Conservation (phyloP, 306 rosid species). For the Trifolium dubium region DNA sequence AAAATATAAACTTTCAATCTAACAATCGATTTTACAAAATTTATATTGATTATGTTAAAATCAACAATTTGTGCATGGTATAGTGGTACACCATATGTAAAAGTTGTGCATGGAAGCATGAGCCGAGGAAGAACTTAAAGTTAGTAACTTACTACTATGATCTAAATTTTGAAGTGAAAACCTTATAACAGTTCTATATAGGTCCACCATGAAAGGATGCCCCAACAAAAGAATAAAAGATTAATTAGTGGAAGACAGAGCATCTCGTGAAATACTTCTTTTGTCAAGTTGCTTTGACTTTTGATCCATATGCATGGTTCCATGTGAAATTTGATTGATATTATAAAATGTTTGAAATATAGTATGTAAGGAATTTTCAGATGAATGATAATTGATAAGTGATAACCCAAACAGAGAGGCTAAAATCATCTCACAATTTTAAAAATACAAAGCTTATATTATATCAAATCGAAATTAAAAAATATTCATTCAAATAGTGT, state of each 20-base stretch:
- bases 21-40: too few relatives aligned
- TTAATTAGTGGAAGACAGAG: slow-evolving; percentile 46
- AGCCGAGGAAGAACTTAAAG: slow-evolving; percentile 1
- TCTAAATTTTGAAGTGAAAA: neutral
- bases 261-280: slow-evolving; percentile 38
- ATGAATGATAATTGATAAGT: neutral
- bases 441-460: neutral
- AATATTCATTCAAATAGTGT: too few relatives aligned
- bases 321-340: slow-evolving; percentile 29
- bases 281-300: slow-evolving; percentile 50
- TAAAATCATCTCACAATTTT: neutral
- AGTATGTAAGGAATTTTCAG: neutral
- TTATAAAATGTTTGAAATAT: neutral
- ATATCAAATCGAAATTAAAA: too few relatives aligned
- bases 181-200: neutral
- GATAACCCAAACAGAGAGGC: neutral
- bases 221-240: slow-evolving; percentile 41
- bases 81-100: too few relatives aligned
- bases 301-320: slow-evolving; percentile 30
- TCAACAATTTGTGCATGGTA: too few relatives aligned
- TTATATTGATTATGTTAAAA: too few relatives aligned
- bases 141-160: neutral
- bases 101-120: too few relatives aligned
- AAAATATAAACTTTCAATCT: too few relatives aligned
- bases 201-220: slow-evolving; percentile 40